Conservation (phyloP, 768 basidiomycete species). For the Pleurotus djamor region DNA sequence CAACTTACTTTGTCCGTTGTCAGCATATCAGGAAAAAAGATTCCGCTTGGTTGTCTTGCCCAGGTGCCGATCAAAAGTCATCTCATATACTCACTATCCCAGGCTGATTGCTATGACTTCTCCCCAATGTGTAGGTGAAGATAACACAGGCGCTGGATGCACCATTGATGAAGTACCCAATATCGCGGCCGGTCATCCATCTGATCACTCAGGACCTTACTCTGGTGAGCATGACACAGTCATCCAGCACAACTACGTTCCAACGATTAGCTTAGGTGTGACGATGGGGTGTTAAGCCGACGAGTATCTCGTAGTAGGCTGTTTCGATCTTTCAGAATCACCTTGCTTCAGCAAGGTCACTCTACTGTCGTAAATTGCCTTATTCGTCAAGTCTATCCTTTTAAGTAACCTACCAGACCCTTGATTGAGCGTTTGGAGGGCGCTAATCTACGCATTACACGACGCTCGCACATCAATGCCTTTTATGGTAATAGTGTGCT, state of each 20-base stretch:
- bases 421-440: too few relatives aligned
- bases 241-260: not conserved
- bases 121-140: constrained; percentile 40
- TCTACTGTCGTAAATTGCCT: too few relatives aligned
- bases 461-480: too few relatives aligned
- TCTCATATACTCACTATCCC: not conserved
- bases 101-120: too few relatives aligned
- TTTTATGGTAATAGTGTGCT: too few relatives aligned
- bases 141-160: constrained; percentile 48
- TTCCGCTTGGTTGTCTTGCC: constrained; percentile 52
- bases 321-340: too few relatives aligned
- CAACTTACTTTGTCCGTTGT: too few relatives aligned
- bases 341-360: too few relatives aligned
- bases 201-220: constrained; percentile 38
- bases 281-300: constrained; percentile 7
- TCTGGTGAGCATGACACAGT: not conserved
- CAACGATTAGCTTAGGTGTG: not conserved
- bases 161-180: constrained; percentile 39
- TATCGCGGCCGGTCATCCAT: constrained; percentile 33
- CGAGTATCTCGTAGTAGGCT: too few relatives aligned
- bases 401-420: too few relatives aligned
- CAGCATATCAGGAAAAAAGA: constrained; percentile 41
- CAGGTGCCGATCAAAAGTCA: constrained; percentile 28
- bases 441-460: too few relatives aligned
- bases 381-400: too few relatives aligned